Evolutionary conservation across 2,329 filamentous ascomycete genomes (phyloP), one percentile per base, ranked within the genome.

Genomic region (Sphaerulina vaccinii): DNA sequence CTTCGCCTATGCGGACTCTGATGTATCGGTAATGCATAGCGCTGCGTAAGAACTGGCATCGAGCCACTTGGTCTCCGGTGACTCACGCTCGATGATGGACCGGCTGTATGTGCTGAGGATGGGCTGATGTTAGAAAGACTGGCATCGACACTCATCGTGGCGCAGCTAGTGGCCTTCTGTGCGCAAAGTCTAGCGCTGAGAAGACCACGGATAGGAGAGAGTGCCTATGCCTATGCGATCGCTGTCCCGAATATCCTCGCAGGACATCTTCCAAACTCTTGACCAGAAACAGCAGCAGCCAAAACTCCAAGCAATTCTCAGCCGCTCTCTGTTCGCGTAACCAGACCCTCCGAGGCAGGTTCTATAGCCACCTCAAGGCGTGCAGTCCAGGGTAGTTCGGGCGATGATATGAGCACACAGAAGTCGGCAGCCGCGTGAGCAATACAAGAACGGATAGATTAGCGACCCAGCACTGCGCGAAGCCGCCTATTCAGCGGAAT

Each of bases 161-260:
- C 48, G 37, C 43, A 32, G 40, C n/a, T 22, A 19, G 39, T 35
- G 32, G 29, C 36, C 42, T 42, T 8, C 18, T 51, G 49, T 46
- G 38, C 54, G 37, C 49, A 49, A n/a, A 22, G 42, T 36, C 44
- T 42, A 54, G 51, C 49, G 52, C 54, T 52, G 48, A 52, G 41
- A 53, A 54, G 53, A 53, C 42, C 46, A 68, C 63, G 59, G 60
- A 51, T 56, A 51, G 42, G 60, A 62, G 57, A 57, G 59, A 48
- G 64, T 68, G 57, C 65, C 68, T 59, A 69, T 67, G 56, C 68
- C 67, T 63, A 62, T 68, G 59, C 64, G 66, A 65, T 62, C 59
- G 54, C 57, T 59, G 47, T 65, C 60, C 55, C 58, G 57, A 52
- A 60, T 55, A 33, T 56, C 55, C 57, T 55, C 62, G 61, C 61